Conservation (phyloP, 352 stramenopile genomes). For the Pythium brachiatum region DNA sequence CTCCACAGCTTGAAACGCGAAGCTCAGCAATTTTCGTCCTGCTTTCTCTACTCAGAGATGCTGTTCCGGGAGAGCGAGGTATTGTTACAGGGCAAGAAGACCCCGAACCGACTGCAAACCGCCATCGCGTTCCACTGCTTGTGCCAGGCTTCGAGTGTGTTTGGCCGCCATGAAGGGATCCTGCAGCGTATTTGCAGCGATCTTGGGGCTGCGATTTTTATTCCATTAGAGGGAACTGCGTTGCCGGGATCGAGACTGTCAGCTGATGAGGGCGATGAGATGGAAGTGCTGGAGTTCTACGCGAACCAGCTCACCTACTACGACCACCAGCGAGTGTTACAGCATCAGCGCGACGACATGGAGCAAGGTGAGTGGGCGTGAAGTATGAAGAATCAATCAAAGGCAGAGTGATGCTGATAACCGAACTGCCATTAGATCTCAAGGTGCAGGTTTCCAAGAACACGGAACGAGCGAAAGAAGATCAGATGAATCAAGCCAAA, state of each 20-base stretch:
- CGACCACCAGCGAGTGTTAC: slow-evolving; percentile 41
- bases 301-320: slow-evolving; percentile 62
- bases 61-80: slow-evolving; percentile 63
- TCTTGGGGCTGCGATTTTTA: slow-evolving; percentile 58
- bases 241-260: neutral
- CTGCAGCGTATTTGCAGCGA: slow-evolving; percentile 57
- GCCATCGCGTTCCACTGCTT: slow-evolving; percentile 76
- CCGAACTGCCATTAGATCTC: slow-evolving; percentile 33
- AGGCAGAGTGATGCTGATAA: too few relatives aligned
- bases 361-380: slow-evolving; percentile 36
- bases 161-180: slow-evolving; percentile 57
- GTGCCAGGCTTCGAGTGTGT: slow-evolving; percentile 56
- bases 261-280: slow-evolving; percentile 32
- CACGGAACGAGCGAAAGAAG: slow-evolving; percentile 33
- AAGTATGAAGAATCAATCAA: too few relatives aligned
- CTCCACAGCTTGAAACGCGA: slow-evolving; percentile 51
- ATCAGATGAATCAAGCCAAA: slow-evolving; percentile 33
- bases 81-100: slow-evolving; percentile 56
- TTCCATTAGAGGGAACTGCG: slow-evolving; percentile 31
- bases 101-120: slow-evolving; percentile 66
- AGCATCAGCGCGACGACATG: slow-evolving; percentile 47
- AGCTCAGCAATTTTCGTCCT: slow-evolving; percentile 47
- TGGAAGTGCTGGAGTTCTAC: slow-evolving; percentile 61
- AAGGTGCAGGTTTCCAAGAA: slow-evolving; percentile 31
- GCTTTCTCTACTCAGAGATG: slow-evolving; percentile 73